A percentile compares a stretch with the other conserved stretches of the same genome.
phyloP scores from a whole-genome alignment of 2,329 filamentous ascomycete genomes.

The Keithomyces neogunnii region DNA sequence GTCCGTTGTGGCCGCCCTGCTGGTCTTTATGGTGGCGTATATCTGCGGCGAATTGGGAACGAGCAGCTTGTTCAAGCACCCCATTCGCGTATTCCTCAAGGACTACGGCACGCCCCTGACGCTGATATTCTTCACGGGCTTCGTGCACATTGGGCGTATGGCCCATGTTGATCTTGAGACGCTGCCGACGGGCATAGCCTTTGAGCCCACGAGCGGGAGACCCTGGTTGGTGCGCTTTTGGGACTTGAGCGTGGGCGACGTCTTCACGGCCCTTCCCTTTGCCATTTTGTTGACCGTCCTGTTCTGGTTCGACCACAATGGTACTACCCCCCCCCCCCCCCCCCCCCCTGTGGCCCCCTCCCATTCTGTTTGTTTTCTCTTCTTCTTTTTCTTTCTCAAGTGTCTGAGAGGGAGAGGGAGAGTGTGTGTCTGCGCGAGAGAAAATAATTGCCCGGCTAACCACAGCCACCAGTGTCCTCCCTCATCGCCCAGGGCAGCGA shows the following conservation, averaged over 20 bases:
- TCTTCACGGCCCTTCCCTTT: conserved; percentile 84
- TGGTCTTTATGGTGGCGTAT: conserved; percentile 73
- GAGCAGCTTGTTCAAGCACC: conserved; percentile 65
- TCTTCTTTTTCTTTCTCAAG: too few relatives aligned
- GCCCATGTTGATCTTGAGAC: conserved; percentile 57
- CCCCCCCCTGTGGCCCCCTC: too few relatives aligned
- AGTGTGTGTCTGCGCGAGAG: too few relatives aligned
- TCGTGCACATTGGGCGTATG: conserved; percentile 82
- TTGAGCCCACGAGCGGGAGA: conserved; percentile 66
- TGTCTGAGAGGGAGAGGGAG: too few relatives aligned
- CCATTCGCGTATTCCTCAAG: conserved; percentile 73
- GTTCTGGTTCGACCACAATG: conserved; percentile 87
- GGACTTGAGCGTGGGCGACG: conserved; percentile 62
- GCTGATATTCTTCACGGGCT: conserved; percentile 82
- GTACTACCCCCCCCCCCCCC: conserved; percentile 30
- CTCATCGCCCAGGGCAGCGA: conserved; percentile 77
- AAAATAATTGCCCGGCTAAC: background rate
- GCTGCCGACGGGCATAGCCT: conserved; percentile 68
- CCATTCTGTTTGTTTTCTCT: too few relatives aligned
- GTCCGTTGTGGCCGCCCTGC: conserved; percentile 64
- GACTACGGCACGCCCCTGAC: conserved; percentile 83
- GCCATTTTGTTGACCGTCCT: conserved; percentile 73
- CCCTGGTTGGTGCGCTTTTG: conserved; percentile 77
- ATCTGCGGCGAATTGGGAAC: conserved; percentile 62
- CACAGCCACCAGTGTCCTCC: conserved; percentile 53